phyloP scores from a whole-genome alignment of 2,329 filamentous ascomycete species.

The Geosmithia flava region DNA sequence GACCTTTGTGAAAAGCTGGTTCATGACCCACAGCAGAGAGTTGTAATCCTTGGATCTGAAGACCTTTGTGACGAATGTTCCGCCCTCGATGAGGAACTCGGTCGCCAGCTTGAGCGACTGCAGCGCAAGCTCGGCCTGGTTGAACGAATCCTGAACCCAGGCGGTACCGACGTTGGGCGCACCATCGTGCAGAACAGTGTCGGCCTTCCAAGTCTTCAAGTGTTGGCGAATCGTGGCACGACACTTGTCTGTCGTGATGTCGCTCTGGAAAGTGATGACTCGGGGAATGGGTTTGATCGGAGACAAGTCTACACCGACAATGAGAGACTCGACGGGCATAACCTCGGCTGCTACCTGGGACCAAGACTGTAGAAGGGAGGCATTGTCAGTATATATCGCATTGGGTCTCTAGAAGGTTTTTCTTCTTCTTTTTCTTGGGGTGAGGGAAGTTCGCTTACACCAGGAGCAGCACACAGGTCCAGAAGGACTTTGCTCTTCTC shows the following conservation, averaged over 20 bases:
- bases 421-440: neutral
- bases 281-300: constrained; percentile 94
- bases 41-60: constrained; percentile 98
- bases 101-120: constrained; percentile 89
- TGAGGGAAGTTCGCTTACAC: constrained; percentile 38
- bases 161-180: constrained; percentile 96
- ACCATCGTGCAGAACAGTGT: constrained; percentile 91
- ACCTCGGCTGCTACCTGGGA: constrained; percentile 92
- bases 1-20: constrained; percentile 88
- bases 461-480: constrained; percentile 94
- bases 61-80: constrained; percentile 93
- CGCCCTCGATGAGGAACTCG: constrained; percentile 80
- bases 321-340: constrained; percentile 82
- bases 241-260: constrained; percentile 96
- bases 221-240: constrained; percentile 80
- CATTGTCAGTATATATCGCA: constrained; percentile 12
- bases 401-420: neutral
- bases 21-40: constrained; percentile 90
- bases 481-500: constrained; percentile 93
- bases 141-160: constrained; percentile 97
- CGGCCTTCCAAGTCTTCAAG: constrained; percentile 91
- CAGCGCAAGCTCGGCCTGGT: constrained; percentile 84
- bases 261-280: constrained; percentile 91
- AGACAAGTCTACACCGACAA: constrained; percentile 85
- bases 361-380: constrained; percentile 53